Conservation (phyloP, 139 green algal genomes). For the Pleodorina starrii region DNA sequence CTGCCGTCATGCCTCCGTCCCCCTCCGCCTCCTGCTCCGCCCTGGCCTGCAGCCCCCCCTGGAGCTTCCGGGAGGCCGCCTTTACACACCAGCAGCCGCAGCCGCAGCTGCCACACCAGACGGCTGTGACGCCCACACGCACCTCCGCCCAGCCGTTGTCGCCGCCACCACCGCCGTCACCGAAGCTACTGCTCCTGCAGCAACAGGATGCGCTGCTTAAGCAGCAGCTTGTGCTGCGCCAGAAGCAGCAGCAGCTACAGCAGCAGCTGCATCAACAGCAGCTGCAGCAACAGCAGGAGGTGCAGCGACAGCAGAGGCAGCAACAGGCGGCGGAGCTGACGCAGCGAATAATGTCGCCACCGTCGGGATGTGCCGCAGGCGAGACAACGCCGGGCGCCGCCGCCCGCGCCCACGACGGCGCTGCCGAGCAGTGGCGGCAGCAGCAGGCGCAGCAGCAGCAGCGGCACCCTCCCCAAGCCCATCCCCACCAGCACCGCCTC, state of each 20-base stretch:
- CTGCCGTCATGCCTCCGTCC: background rate
- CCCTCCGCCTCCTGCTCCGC: background rate
- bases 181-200: background rate
- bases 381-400: too few species aligned
- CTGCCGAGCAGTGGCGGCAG: background rate
- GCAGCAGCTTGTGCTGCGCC: background rate
- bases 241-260: background rate
- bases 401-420: too few species aligned
- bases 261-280: background rate
- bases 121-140: background rate
- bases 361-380: too few species aligned
- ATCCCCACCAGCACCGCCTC: background rate
- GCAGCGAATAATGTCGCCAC: too few species aligned
- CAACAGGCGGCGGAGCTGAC: background rate
- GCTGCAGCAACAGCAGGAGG: background rate
- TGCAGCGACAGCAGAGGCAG: background rate
- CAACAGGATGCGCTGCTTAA: background rate
- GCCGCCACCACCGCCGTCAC: too few species aligned
- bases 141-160: too few species aligned
- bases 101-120: background rate
- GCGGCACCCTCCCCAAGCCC: background rate
- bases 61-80: background rate
- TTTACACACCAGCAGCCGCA: background rate
- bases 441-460: background rate
- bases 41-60: background rate